Evolutionary conservation across 1,284 basidiomycete species (phyloP), one percentile per base, ranked within the genome.

Genomic region (Apiotrichum gracile): DNA sequence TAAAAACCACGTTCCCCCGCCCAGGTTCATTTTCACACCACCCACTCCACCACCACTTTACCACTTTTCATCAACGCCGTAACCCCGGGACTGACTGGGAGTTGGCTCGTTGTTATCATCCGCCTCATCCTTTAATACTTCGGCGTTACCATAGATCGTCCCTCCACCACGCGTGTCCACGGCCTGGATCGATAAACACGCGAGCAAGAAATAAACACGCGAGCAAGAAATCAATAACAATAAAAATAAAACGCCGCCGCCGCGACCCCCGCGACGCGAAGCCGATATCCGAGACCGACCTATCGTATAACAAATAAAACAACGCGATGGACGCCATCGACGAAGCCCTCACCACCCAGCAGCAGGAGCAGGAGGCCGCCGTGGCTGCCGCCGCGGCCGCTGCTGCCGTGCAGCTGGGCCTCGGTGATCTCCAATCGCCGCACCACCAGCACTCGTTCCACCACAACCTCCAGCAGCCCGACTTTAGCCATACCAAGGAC

Each of bases 321-420:
- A n/a, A n/a, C n/a, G n/a, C n/a, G n/a, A 49, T 25, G 24, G 22
- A 22, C 49, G 62, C 50, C 40, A 69, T 66, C 64, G 63, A 67
- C 47, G 59, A 62, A 29, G 27, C 54, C 43, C 57, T 62, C 53
- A 29, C 63, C 17, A 39, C 31, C 51, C 22, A 50, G 33, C 65
- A 66, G 47, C 66, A 68, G 44, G 61, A 64, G 25, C 65, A 72
- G 51, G 60, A 62, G 21, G 68, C 68, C 47, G 69, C 64, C 17
- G 66, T 64, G n/a, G 67, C 65, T 6, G 67, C 70, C 21, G 61
- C 59, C n/a, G 69, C 67, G 10, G 64, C 66, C 12, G 65, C 59
- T 12, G 62, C 62, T 7, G 66, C 64, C 4, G 61, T 57, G 35
- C 63, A 67, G 49, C 58, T 69, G 21, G 66, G 63, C 19, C 55